Evolutionary conservation across 441 rosid genomes (phyloP).

Genomic region (Adansonia rubrostipa): DNA sequence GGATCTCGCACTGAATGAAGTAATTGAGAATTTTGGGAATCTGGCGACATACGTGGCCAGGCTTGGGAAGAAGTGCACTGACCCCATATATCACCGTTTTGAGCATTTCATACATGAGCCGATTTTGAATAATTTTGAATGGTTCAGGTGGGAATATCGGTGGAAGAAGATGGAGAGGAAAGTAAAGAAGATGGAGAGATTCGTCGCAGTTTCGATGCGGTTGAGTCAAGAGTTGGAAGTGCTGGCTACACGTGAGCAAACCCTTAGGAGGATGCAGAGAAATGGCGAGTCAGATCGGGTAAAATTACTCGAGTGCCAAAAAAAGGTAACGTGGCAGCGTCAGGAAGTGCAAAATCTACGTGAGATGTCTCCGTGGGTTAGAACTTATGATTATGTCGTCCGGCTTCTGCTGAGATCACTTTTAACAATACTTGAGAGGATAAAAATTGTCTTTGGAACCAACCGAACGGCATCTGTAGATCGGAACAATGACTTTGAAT

Average conservation of each 20-base stretch:
- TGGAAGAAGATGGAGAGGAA: slow-evolving; percentile 73
- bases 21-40: slow-evolving; percentile 51
- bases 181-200: slow-evolving; percentile 69
- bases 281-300: slow-evolving; percentile 40
- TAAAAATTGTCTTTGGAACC: slow-evolving; percentile 43
- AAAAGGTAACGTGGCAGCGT: slow-evolving; percentile 55
- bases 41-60: slow-evolving; percentile 52
- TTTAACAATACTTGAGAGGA: slow-evolving; percentile 53
- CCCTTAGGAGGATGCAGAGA: slow-evolving; percentile 55
- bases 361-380: slow-evolving; percentile 62
- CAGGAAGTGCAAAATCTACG: slow-evolving; percentile 57
- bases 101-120: slow-evolving; percentile 57
- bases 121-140: slow-evolving; percentile 40
- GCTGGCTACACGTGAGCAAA: slow-evolving; percentile 66
- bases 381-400: slow-evolving; percentile 60
- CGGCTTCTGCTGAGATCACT: slow-evolving; percentile 64
- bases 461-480: slow-evolving; percentile 31
- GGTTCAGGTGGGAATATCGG: slow-evolving; percentile 62
- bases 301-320: slow-evolving; percentile 55
- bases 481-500: slow-evolving; percentile 13
- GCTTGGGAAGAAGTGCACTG: slow-evolving; percentile 53
- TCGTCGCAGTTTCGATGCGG: slow-evolving; percentile 48
- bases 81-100: slow-evolving; percentile 49
- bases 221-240: slow-evolving; percentile 64
- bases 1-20: slow-evolving; percentile 65